Evolutionary conservation across 257 asterid genomes (phyloP).

Genomic region (Lavandula angustifolia): DNA sequence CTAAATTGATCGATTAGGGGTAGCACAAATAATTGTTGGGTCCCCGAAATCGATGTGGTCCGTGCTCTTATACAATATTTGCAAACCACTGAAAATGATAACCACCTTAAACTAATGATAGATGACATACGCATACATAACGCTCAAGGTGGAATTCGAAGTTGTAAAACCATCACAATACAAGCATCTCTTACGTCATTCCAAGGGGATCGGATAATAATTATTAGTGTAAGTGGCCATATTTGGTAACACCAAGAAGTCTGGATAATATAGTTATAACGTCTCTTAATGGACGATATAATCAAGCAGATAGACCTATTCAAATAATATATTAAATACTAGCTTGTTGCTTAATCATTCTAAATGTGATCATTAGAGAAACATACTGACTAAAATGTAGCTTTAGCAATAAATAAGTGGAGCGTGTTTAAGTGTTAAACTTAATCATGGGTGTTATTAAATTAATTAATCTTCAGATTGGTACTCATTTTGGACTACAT

Average conservation of each 20-base stretch:
- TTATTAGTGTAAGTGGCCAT: neutral
- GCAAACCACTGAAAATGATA: too few species aligned
- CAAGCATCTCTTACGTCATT: too few species aligned
- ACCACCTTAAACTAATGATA: too few species aligned
- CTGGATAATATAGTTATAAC: slow-evolving; percentile 7
- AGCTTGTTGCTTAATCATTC: slow-evolving; percentile 5
- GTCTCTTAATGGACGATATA: neutral
- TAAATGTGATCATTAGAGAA: slow-evolving; percentile 19
- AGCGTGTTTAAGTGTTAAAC: slow-evolving; percentile 16
- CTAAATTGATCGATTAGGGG: too few species aligned
- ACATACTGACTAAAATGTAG: slow-evolving; percentile 11
- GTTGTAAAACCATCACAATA: too few species aligned
- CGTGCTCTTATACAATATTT: too few species aligned
- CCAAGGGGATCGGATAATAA: too few species aligned
- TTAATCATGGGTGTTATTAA: slow-evolving; percentile 25
- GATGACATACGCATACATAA: too few species aligned
- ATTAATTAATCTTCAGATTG: slow-evolving; percentile 19
- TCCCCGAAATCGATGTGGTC: too few species aligned
- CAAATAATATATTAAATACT: slow-evolving; percentile 14
- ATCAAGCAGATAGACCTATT: too few species aligned
- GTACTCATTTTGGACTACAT: neutral
- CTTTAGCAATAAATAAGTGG: slow-evolving; percentile 18
- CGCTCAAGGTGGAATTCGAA: too few species aligned
- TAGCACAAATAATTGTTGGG: too few species aligned
- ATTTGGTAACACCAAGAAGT: neutral